phyloP scores from a whole-genome alignment of 345 rosid genomes.

The Excoecaria cochinchinensis region DNA sequence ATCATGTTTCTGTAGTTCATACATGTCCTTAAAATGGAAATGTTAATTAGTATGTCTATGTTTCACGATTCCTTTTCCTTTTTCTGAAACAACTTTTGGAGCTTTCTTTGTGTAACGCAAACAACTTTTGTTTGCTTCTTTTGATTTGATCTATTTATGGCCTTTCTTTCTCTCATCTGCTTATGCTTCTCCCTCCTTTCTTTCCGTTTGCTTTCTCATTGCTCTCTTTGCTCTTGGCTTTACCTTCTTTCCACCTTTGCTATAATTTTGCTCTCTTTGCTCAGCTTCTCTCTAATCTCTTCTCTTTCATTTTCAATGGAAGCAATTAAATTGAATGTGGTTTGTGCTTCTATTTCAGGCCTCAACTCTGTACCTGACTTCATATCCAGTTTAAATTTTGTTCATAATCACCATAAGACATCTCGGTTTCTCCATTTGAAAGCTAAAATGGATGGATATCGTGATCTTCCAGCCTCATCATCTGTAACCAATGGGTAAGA shows the following conservation, averaged over 20 bases:
- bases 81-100: not conserved
- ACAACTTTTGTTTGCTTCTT: not conserved
- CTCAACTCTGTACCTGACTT: not conserved
- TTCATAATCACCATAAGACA: not conserved
- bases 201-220: not conserved
- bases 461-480: not conserved
- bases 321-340: not conserved
- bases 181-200: too few relatives aligned
- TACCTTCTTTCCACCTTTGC: not conserved
- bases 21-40: not conserved
- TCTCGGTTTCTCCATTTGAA: not conserved
- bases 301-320: not conserved
- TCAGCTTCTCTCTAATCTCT: not conserved
- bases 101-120: not conserved
- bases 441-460: not conserved
- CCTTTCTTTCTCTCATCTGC: not conserved
- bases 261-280: not conserved
- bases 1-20: not conserved
- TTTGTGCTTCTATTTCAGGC: not conserved
- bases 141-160: not conserved
- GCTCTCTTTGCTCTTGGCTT: not conserved
- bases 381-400: not conserved
- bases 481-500: conserved; percentile 1
- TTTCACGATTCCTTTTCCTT: not conserved
- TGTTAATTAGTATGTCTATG: not conserved